Evolutionary conservation across 768 basidiomycete genomes (phyloP).

Genomic region (Hygrophorus pudorinus): DNA sequence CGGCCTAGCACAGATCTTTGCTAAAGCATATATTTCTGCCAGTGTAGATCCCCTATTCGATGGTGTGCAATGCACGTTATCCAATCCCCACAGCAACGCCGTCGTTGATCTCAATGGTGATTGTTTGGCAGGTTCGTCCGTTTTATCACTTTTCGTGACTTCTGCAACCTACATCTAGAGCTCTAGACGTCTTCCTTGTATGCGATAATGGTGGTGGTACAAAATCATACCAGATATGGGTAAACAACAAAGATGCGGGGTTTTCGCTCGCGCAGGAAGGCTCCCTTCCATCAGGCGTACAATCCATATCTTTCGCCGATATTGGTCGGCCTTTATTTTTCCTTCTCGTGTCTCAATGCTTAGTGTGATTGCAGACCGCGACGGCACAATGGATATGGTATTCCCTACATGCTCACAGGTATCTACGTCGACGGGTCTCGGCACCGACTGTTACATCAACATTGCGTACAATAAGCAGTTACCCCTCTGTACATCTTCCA

Average conservation of each 20-base stretch:
- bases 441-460: constrained; percentile 72
- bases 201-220: constrained; percentile 57
- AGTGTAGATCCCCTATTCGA: constrained; percentile 54
- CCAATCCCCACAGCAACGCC: constrained; percentile 90
- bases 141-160: not conserved
- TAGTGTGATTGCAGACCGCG: constrained; percentile 52
- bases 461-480: constrained; percentile 92
- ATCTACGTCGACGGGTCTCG: constrained; percentile 60
- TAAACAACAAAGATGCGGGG: constrained; percentile 70
- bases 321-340: constrained; percentile 44
- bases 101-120: constrained; percentile 93
- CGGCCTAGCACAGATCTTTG: not conserved
- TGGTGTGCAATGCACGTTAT: constrained; percentile 60
- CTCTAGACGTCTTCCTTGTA: constrained; percentile 76
- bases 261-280: constrained; percentile 63
- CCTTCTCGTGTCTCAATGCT: not conserved
- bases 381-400: constrained; percentile 93
- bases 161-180: constrained; percentile 3
- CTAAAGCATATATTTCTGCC: constrained; percentile 2
- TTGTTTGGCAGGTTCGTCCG: constrained; percentile 81
- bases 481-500: constrained; percentile 58
- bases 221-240: constrained; percentile 83
- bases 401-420: constrained; percentile 75
- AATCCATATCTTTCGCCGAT: constrained; percentile 82
- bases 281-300: constrained; percentile 63